Base-by-base conservation (phyloP, 1,284 basidiomycete species). In the Mrakiaceae sp. region DNA sequence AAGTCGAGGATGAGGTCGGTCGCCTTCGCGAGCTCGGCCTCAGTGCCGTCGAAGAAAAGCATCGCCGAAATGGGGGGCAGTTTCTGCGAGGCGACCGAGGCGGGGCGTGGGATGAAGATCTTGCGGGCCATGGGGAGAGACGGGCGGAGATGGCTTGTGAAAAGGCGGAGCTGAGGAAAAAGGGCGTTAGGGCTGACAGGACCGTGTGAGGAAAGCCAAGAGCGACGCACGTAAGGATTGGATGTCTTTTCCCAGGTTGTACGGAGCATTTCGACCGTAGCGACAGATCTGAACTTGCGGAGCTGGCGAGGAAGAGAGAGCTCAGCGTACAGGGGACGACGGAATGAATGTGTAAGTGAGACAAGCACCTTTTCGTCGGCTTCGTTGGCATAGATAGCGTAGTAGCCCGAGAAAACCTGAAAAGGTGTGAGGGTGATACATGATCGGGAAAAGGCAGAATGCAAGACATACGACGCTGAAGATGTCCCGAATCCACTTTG, bases 171-270 rank as follows among this genome's bases (percentile, higher is more conserved):
- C 88, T 90, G 68, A 27, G 27, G 27, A 46, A 59, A 65, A 63
- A 9, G 9, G 50, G 67, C 14, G 16, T 47, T 50, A 52, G 10
- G 48, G 49, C 42, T 14, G 39, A 16, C 42, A 14, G 52, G 42
- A 39, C 39, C 46, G 27, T 44, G 10, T 27, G 27, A 55, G 14
- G 40, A 55, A 4, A 12, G 57, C 12, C 48, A 47, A 43, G 39
- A 50, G 5, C 51, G 57, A 51, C 82, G 68, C 71, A 89, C 88
- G 78, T 92, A 90, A 66, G 93, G 94, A 76, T 98, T 96, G 8
- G 82, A 83, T 0, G 91, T 90, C 80, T 98, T 98, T 76, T 97
- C 91, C 95, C 95, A 98, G 7, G 92, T 97, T 9, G 83, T 81
- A 8, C 95, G 84, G 51, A 98, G 82, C 87, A 98, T 93, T 76